Evolutionary conservation across 495 filamentous ascomycete genomes (phyloP).

Genomic region (Neurospora cerealis): DNA sequence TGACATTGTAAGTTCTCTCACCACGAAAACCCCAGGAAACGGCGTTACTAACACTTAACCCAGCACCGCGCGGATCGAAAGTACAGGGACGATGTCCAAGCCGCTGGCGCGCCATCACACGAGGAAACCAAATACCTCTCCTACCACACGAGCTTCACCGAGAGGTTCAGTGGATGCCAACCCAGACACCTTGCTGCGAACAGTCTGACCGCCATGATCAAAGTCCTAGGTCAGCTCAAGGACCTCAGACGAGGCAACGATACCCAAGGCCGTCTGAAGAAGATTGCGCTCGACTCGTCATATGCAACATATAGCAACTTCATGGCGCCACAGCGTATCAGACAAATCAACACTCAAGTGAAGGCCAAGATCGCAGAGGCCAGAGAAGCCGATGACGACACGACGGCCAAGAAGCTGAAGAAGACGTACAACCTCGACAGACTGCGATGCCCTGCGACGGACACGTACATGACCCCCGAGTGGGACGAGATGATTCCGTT

Average conservation of each 20-base stretch:
- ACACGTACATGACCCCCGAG: conserved; percentile 9
- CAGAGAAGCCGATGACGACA: not conserved
- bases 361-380: not conserved
- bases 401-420: not conserved
- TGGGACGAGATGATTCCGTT: conserved; percentile 14
- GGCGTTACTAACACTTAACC: not conserved
- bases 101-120: not conserved
- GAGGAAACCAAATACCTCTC: conserved; percentile 1
- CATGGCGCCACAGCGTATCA: conserved; percentile 9
- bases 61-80: not conserved
- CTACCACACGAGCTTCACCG: conserved; percentile 2
- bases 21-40: not conserved
- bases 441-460: conserved; percentile 2
- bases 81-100: not conserved
- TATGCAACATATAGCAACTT: conserved; percentile 4
- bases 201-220: conserved; percentile 5
- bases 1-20: conserved; percentile 4
- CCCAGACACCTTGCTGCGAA: not conserved
- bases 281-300: not conserved
- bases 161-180: not conserved
- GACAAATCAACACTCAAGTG: not conserved
- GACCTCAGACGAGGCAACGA: conserved; percentile 9
- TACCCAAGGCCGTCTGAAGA: conserved; percentile 9
- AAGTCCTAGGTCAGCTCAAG: conserved; percentile 1
- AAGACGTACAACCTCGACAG: not conserved